Percentiles rank a stretch among this genome's conserved stretches.
phyloP scores from a whole-genome alignment of 2,329 filamentous ascomycete genomes.

The Periconia sp. region DNA sequence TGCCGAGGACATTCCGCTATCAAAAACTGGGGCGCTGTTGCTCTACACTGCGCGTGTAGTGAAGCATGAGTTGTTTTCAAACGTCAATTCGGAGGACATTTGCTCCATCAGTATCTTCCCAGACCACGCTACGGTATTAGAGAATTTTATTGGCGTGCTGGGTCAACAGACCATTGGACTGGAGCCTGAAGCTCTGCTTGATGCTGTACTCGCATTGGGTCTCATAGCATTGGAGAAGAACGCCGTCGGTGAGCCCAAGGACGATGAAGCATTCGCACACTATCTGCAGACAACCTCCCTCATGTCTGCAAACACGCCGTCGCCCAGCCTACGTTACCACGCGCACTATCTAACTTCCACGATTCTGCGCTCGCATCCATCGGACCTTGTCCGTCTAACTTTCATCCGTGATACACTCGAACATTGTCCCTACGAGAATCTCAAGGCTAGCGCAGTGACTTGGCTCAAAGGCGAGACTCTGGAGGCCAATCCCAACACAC shows the following conservation, averaged over 20 bases:
- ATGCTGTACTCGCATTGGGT: conserved; percentile 56
- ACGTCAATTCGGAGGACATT: conserved; percentile 37
- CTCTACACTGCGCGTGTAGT: conserved; percentile 57
- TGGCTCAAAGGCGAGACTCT: conserved; percentile 65
- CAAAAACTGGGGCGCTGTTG: conserved; percentile 57
- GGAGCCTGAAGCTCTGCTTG: conserved; percentile 55
- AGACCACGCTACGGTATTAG: conserved; percentile 53
- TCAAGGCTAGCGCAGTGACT: conserved; percentile 59
- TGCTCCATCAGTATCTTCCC: conserved; percentile 54
- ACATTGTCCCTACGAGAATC: conserved; percentile 55
- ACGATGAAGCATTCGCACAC: conserved; percentile 55
- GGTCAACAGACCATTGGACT: conserved; percentile 40
- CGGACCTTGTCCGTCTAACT: conserved; percentile 53
- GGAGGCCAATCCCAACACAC: conserved; percentile 42
- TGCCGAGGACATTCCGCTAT: conserved; percentile 57
- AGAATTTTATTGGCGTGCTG: conserved; percentile 51
- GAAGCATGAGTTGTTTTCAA: conserved; percentile 52
- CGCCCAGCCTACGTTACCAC: conserved; percentile 50
- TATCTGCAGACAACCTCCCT: conserved; percentile 55
- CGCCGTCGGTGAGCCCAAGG: conserved; percentile 48
- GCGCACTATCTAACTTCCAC: conserved; percentile 54
- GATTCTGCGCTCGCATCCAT: conserved; percentile 56
- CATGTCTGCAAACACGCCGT: conserved; percentile 52
- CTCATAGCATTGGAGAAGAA: conserved; percentile 52
- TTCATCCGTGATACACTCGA: conserved; percentile 59